Evolutionary conservation across 768 basidiomycete species (phyloP).

Genomic region (Podaxis carcinomalis): DNA sequence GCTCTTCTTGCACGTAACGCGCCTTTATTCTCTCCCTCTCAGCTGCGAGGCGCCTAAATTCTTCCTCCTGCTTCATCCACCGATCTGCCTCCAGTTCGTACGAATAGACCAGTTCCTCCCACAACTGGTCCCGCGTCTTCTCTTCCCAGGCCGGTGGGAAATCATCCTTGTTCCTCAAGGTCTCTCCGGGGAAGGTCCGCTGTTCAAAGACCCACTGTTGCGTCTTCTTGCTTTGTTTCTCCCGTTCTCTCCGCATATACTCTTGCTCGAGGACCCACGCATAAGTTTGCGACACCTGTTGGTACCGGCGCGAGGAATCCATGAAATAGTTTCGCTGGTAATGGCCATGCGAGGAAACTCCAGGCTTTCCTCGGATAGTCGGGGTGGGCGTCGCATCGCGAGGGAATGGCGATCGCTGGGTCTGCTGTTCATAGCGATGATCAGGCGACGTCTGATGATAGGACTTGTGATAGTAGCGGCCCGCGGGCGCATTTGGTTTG

Average conservation of each 20-base stretch:
- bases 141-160: slow-evolving; percentile 10
- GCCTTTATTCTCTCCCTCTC: slow-evolving; percentile 44
- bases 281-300: slow-evolving; percentile 39
- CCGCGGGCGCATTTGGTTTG: slow-evolving; percentile 1
- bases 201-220: slow-evolving; percentile 66
- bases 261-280: slow-evolving; percentile 55
- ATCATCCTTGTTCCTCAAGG: slow-evolving; percentile 16
- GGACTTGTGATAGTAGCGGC: not conserved
- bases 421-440: slow-evolving; percentile 7
- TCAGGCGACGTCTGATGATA: slow-evolving; percentile 7
- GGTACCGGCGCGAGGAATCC: slow-evolving; percentile 26
- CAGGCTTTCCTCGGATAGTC: slow-evolving; percentile 15
- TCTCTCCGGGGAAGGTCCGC: slow-evolving; percentile 31
- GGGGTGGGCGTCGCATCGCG: slow-evolving; percentile 14
- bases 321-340: not conserved
- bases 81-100: slow-evolving; percentile 47
- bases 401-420: slow-evolving; percentile 10
- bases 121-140: slow-evolving; percentile 31
- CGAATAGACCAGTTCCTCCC: slow-evolving; percentile 50
- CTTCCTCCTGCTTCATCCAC: slow-evolving; percentile 50
- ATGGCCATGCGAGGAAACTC: not conserved
- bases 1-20: slow-evolving; percentile 46
- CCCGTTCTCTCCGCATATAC: slow-evolving; percentile 34
- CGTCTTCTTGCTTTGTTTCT: slow-evolving; percentile 44
- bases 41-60: slow-evolving; percentile 36